Evolutionary conservation across 2,329 filamentous ascomycete genomes (phyloP), one percentile per base, ranked within the genome.

Genomic region (Pseudopyricularia javanii): DNA sequence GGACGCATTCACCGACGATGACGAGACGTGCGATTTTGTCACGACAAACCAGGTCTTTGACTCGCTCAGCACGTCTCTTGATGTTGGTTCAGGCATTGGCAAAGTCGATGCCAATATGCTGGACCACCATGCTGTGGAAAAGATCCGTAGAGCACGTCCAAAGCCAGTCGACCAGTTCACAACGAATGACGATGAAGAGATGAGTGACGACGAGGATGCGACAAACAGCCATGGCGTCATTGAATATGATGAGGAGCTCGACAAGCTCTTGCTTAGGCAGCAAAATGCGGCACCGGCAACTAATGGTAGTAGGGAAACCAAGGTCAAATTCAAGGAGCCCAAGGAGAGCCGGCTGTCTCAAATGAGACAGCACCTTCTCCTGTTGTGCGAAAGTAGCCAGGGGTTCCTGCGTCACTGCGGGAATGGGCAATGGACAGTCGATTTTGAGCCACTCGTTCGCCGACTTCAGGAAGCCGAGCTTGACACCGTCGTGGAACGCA

Each of bases 391-490:
- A 60, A 84, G 87, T 68, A 76, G 79, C 56, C 74, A 80, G 66
- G 70, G 75, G 1, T 91, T 93, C 59, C 72, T 88, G 51, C 78
- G 79, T 20, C 83, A 85, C 62, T 81, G 81, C 58, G 82, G 85
- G 32, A 76, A 79, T 24, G 83, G 85, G 32, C 82, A 87, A 61
- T 98, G 90, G 88, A 85, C 82, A 0, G 80, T 97, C 5, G 84
- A 95, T 61, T 95, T 93, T 63, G 75, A 79, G n/a, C 74, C 78
- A 8, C 74, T 97, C 4, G 75, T 88, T 51, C 75, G 80, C 45
- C 76, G 78, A 50, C 71, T 97, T 33, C 83, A 86, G 47, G 84
- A 91, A 61, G 71, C 79, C 6, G 89, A 96, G 64, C 73, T 97
- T 30, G 89, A 96, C 65, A 82, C 83, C 14, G 84, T 90, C 43